phyloP scores from a whole-genome alignment of 305 asterid species.

The Ilex paraguariensis region DNA sequence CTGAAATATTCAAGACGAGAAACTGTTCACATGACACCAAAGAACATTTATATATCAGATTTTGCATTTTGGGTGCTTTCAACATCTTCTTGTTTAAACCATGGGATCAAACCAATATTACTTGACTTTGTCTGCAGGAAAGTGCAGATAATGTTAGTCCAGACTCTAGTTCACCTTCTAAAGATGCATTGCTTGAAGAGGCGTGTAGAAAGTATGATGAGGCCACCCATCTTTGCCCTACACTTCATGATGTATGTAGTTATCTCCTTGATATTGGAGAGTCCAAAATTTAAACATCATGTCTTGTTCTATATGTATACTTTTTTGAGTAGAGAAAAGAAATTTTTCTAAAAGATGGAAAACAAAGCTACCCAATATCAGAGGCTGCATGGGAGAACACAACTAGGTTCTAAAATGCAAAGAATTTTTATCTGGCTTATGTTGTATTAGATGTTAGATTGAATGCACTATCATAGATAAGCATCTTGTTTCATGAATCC shows the following conservation, averaged over 20 bases:
- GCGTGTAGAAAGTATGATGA: constrained; percentile 96
- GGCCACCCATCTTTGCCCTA: constrained; percentile 92
- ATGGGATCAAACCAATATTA: neutral
- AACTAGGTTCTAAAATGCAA: neutral
- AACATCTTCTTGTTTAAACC: too few species aligned
- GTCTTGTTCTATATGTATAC: neutral
- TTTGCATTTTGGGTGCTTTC: too few species aligned
- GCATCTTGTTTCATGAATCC: neutral
- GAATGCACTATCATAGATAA: neutral
- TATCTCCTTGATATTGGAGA: constrained; percentile 10
- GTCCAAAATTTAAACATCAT: constrained; percentile 1
- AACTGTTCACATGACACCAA: neutral
- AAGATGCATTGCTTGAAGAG: constrained; percentile 96
- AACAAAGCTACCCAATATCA: neutral
- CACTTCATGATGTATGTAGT: constrained; percentile 85
- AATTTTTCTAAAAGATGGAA: neutral
- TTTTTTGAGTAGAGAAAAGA: neutral
- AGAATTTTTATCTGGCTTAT: neutral
- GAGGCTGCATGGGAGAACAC: neutral
- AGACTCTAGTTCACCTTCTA: constrained; percentile 83
- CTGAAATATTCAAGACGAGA: neutral
- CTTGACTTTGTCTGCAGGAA: constrained; percentile 61
- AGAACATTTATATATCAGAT: too few species aligned
- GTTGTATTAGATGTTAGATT: neutral
- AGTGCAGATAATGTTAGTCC: constrained; percentile 96